Evolutionary conservation across 2,329 filamentous ascomycete genomes (phyloP).

Genomic region (Scedosporium aurantiacum): DNA sequence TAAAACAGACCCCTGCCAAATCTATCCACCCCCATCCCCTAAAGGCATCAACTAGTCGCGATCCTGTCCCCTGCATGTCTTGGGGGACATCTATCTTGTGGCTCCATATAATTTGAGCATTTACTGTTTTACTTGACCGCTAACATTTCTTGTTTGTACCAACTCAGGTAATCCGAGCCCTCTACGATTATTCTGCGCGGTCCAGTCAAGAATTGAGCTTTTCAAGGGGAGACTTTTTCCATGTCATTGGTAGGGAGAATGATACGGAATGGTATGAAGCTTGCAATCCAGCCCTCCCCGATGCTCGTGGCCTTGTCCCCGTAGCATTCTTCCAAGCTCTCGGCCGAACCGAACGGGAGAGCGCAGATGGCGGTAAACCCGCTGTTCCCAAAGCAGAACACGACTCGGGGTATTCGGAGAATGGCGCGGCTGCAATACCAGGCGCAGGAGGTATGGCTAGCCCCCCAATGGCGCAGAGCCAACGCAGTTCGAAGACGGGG

Average conservation of each 20-base stretch:
- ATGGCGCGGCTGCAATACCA: conserved; percentile 12
- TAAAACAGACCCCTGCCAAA: neutral
- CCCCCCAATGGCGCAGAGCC: conserved; percentile 13
- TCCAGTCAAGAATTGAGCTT: conserved; percentile 75
- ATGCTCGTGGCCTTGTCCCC: conserved; percentile 81
- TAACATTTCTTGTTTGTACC: neutral
- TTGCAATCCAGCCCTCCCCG: conserved; percentile 82
- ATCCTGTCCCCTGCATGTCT: neutral
- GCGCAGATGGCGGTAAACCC: conserved; percentile 48
- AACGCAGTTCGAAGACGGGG: conserved; percentile 38
- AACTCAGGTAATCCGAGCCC: conserved; percentile 80
- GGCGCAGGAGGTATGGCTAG: conserved; percentile 7
- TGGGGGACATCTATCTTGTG: no score
- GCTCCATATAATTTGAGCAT: neutral
- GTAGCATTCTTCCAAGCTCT: conserved; percentile 89
- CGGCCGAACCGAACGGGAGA: conserved; percentile 85
- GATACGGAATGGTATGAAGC: conserved; percentile 97
- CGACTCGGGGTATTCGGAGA: conserved; percentile 81
- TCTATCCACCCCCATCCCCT: neutral
- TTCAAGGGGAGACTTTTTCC: conserved; percentile 91
- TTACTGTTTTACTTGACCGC: neutral
- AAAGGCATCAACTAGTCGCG: no score
- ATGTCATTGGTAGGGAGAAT: conserved; percentile 92
- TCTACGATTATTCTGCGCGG: conserved; percentile 82
- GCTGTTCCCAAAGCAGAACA: conserved; percentile 48